A percentile compares a stretch with the other conserved stretches of the same genome.
Evolutionary conservation across 75 land plant genomes (phyloP).

Genomic region (Pseudotsuga menziesii): DNA sequence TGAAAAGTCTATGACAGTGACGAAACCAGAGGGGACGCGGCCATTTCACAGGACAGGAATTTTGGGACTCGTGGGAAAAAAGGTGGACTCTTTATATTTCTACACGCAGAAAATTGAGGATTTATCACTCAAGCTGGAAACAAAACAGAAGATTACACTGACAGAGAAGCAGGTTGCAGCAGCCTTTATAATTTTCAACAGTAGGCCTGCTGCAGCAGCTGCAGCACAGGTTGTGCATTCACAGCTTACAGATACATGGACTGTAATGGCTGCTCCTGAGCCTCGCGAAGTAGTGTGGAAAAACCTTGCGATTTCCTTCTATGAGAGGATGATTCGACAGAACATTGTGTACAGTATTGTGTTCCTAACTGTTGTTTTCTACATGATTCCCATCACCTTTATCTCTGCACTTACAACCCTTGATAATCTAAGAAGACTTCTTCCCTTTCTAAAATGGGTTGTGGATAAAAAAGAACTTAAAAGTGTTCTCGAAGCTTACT

Average conservation of each 20-base stretch:
- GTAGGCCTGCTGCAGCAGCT: conserved; percentile 58
- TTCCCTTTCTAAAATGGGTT: conserved; percentile 67
- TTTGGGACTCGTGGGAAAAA: conserved; percentile 11
- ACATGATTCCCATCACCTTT: conserved; percentile 82
- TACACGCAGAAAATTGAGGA: conserved; percentile 60
- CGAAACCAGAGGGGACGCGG: conserved; percentile 48
- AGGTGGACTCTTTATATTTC: conserved; percentile 10
- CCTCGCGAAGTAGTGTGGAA: conserved; percentile 74
- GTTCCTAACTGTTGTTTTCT: conserved; percentile 65
- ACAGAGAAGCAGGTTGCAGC: conserved; percentile 53
- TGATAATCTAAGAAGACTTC: conserved; percentile 45
- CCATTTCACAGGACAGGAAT: conserved; percentile 64
- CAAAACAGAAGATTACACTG: conserved; percentile 48
- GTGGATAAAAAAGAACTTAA: conserved; percentile 34
- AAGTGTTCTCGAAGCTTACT: conserved; percentile 71
- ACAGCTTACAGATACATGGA: conserved; percentile 60
- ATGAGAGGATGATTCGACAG: conserved; percentile 45
- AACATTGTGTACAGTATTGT: conserved; percentile 56
- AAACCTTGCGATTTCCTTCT: conserved; percentile 43
- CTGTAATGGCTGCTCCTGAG: conserved; percentile 76
- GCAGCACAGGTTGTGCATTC: conserved; percentile 73
- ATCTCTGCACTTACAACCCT: conserved; percentile 80
- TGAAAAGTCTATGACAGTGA: conserved; percentile 37
- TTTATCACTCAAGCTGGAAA: conserved; percentile 36
- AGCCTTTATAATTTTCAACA: conserved; percentile 75